These are phyloP conservation scores for Neurospora sp. DNA, from an alignment of 495 filamentous ascomycete genomes.

Conservation along the genomic window DNA sequence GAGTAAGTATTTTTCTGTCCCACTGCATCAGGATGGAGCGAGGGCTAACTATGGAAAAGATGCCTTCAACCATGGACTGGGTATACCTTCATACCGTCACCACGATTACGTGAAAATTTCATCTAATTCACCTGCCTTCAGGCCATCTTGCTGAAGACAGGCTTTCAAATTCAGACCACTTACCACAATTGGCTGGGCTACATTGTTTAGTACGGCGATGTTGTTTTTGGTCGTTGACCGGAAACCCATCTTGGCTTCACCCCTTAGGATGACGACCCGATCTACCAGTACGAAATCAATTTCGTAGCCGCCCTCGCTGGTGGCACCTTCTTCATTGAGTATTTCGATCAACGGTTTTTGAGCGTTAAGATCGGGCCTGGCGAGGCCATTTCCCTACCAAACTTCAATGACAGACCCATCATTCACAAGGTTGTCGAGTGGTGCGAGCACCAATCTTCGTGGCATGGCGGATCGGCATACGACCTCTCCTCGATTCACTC, in stretches of 20 bases:
- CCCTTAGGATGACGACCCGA: constrained; percentile 89
- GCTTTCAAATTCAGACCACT: no score
- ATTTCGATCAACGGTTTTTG: constrained; percentile 93
- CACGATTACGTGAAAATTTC: neutral
- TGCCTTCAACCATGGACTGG: neutral
- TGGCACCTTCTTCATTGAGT: constrained; percentile 80
- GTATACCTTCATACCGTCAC: neutral
- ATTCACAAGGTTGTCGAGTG: constrained; percentile 93
- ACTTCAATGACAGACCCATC: constrained; percentile 80
- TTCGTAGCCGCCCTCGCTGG: constrained; percentile 89
- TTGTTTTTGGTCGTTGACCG: constrained; percentile 93
- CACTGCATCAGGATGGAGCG: neutral
- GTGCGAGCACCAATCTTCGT: constrained; percentile 56
- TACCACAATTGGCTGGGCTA: no score
- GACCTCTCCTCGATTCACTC: no score
- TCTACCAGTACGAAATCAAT: constrained; percentile 90
- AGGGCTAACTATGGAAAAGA: neutral
- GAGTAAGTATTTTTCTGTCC: neutral
- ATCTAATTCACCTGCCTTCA: no score
- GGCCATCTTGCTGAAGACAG: no score
- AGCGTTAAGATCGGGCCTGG: constrained; percentile 81
- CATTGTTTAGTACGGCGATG: constrained; percentile 49
- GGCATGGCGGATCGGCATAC: no score
- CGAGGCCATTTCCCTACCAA: constrained; percentile 70
- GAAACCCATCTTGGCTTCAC: constrained; percentile 91